Conservation (phyloP, 257 asterid species). For the Plantago ovata region DNA sequence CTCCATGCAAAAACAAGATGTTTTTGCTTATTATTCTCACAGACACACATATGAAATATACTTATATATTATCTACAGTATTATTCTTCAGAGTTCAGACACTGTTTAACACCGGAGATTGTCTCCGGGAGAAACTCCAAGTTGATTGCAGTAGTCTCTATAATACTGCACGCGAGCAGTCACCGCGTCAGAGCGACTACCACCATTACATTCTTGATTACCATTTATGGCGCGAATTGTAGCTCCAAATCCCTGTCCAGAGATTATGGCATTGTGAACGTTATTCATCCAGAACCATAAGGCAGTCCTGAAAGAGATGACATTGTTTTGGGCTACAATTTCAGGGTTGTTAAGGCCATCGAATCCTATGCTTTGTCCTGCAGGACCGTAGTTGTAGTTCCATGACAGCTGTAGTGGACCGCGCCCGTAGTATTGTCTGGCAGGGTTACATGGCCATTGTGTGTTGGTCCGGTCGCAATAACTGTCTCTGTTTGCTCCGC, state of each 20-base stretch:
- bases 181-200: conserved; percentile 21
- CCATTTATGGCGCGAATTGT: conserved; percentile 48
- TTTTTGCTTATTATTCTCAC: no score
- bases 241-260: conserved; percentile 47
- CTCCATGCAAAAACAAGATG: no score
- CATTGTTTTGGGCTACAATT: conserved; percentile 29
- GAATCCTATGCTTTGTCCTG: conserved; percentile 35
- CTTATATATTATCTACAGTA: no score
- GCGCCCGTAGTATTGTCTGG: conserved; percentile 40
- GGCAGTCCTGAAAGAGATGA: conserved; percentile 41
- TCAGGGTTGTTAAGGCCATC: conserved; percentile 43
- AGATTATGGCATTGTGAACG: conserved; percentile 35
- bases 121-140: conserved; percentile 41
- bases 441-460: conserved; percentile 34
- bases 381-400: conserved; percentile 60
- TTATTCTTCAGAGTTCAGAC: no score
- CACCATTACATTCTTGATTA: conserved; percentile 38
- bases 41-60: no score
- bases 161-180: conserved; percentile 33
- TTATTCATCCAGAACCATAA: no score
- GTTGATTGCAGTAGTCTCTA: conserved; percentile 27
- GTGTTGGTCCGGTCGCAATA: conserved; percentile 31
- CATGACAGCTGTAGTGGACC: conserved; percentile 55
- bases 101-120: conserved; percentile 35
- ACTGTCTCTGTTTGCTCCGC: conserved; percentile 16